phyloP scores from a whole-genome alignment of 306 rosid species.

The Citrullus amarus region DNA sequence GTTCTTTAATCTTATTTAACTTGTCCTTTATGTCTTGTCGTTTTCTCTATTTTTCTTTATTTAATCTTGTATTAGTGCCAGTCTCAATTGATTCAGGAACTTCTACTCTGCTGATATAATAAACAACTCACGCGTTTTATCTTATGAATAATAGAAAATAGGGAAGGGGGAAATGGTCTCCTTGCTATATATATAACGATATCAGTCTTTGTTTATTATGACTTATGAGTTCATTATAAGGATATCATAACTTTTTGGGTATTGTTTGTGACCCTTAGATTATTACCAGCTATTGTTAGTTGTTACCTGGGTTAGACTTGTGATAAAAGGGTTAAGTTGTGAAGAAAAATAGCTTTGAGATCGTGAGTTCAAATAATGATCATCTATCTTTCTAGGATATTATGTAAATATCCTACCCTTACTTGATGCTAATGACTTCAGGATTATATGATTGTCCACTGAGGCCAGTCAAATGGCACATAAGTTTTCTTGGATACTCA shows the following conservation, averaged over 20 bases:
- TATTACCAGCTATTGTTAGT: not conserved
- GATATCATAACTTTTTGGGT: not conserved
- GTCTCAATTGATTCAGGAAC: not conserved
- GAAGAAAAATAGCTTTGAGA: not conserved
- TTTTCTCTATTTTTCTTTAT: not conserved
- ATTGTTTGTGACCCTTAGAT: not conserved
- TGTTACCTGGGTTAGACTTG: not conserved
- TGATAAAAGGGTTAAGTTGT: not conserved
- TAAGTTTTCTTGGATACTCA: not conserved
- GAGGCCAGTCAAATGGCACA: not conserved
- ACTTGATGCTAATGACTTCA: not conserved
- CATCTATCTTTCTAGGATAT: not conserved
- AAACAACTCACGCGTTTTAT: not conserved
- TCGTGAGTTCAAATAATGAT: not conserved
- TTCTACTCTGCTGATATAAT: not conserved
- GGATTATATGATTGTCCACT: not conserved
- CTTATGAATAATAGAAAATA: not conserved
- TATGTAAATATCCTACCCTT: not conserved
- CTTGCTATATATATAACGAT: not conserved
- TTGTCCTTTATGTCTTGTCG: not conserved
- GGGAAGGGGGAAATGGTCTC: not conserved
- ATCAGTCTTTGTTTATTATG: not conserved
- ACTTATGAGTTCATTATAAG: not conserved
- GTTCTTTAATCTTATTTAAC: conserved; percentile 15
- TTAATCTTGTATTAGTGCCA: not conserved